A percentile compares a stretch with the other conserved stretches of the same genome.
These are phyloP conservation scores for Cryptosporidium canis DNA, from an alignment of 169 alveolate species.

Conservation along the genomic window DNA sequence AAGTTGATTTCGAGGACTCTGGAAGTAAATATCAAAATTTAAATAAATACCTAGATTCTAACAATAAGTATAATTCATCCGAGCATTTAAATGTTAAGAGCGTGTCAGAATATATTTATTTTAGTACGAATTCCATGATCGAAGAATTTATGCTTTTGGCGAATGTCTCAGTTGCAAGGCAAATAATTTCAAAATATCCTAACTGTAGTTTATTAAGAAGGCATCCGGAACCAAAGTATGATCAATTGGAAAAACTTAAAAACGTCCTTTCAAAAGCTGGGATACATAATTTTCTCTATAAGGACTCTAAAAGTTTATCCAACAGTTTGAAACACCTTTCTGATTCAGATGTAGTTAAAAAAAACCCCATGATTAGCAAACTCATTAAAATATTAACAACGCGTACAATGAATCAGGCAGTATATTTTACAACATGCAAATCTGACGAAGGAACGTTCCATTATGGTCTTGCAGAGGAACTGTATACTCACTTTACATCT, in stretches of 20 bases:
- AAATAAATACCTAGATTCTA: neutral
- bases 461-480: slow-evolving; percentile 95
- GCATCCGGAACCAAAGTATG: slow-evolving; percentile 95
- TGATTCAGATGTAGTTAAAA: slow-evolving; percentile 70
- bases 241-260: slow-evolving; percentile 89
- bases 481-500: slow-evolving; percentile 98
- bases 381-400: slow-evolving; percentile 91
- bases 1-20: slow-evolving; percentile 89
- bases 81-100: slow-evolving; percentile 8
- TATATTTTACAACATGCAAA: slow-evolving; percentile 79
- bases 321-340: slow-evolving; percentile 87
- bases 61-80: neutral
- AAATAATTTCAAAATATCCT: slow-evolving; percentile 88
- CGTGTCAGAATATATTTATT: slow-evolving; percentile 11
- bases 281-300: slow-evolving; percentile 80
- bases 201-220: slow-evolving; percentile 91
- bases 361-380: slow-evolving; percentile 88
- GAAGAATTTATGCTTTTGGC: slow-evolving; percentile 99
- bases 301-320: slow-evolving; percentile 88
- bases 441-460: slow-evolving; percentile 81
- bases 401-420: slow-evolving; percentile 95
- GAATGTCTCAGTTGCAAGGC: slow-evolving; percentile 95
- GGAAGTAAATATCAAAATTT: slow-evolving; percentile 47
- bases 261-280: slow-evolving; percentile 85
- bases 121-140: slow-evolving; percentile 84